Evolutionary conservation across 805 yeast genomes (phyloP), one percentile per base, ranked within the genome.

Genomic region (Starmera quercuum): DNA sequence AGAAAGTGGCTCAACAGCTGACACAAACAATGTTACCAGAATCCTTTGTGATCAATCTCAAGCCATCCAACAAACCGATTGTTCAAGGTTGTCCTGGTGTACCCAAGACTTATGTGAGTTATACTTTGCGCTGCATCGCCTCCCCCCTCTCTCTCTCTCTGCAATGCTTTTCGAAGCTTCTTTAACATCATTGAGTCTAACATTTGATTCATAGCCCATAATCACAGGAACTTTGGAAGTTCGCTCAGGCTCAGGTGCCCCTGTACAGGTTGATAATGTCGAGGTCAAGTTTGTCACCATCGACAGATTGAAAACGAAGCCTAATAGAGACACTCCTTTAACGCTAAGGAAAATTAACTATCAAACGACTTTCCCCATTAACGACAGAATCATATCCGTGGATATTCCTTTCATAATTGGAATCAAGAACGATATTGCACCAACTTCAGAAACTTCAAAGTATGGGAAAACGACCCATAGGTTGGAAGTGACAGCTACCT

Each of bases 71-170:
- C 30, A 59, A 63, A 20, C 63, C 74, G n/a, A 57, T 73, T 0
- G 73, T 78, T 2, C 58, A 67, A 32, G 86, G 86, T 3, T 75
- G 82, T 53, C 84, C 85, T 1, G 86, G 86, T 1, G 74, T 78
- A 1, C 74, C 79, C 1, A 66, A 75, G 33, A 75, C 73, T 3
- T 54, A 65, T 31, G 69, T 29, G 48, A 64, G 20, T n/a, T n/a
- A n/a, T n/a, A n/a, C n/a, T n/a, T n/a, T n/a, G n/a, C n/a, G n/a
- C n/a, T n/a, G n/a, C n/a, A n/a, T n/a, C n/a, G n/a, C n/a, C n/a
- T n/a, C n/a, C n/a, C n/a, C n/a, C n/a, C n/a, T n/a, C n/a, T n/a
- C n/a, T 61, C 53, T 17, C n/a, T 26, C 18, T 12, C n/a, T 32
- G 12, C 16, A 10, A 28, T 18, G 13, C n/a, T n/a, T n/a, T n/a